Evolutionary conservation across 768 basidiomycete species (phyloP).

Genomic region (Tulasnella sp.): DNA sequence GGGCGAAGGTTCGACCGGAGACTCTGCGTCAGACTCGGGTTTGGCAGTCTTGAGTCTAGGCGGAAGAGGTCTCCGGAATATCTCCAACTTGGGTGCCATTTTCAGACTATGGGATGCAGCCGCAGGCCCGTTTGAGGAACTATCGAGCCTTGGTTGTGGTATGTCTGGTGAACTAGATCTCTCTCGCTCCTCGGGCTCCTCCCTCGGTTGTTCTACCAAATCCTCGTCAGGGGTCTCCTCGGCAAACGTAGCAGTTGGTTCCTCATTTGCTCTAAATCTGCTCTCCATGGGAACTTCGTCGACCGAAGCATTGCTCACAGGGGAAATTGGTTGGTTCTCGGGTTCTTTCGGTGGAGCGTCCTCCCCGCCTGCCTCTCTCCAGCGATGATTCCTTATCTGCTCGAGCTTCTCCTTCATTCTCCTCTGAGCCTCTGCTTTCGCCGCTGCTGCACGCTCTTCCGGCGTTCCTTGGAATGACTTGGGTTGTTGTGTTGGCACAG

Average conservation of each 20-base stretch:
- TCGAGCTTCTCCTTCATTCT: conserved; percentile 1
- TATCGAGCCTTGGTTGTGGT: not conserved
- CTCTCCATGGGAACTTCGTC: not conserved
- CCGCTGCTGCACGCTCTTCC: not conserved
- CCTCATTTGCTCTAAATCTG: not conserved
- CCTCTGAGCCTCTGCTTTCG: not conserved
- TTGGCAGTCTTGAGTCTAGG: no score
- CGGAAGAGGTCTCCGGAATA: no score
- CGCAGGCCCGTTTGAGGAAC: not conserved
- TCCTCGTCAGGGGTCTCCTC: not conserved
- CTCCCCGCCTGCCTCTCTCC: conserved; percentile 1
- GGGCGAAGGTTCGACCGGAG: no score
- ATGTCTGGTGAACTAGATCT: not conserved
- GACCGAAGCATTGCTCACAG: not conserved
- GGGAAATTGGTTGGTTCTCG: not conserved
- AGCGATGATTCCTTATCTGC: not conserved
- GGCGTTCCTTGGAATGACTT: not conserved
- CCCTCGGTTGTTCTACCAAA: not conserved
- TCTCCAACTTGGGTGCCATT: no score
- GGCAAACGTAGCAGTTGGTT: not conserved
- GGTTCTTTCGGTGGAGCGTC: not conserved
- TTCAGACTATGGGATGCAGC: no score
- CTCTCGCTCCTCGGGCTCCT: not conserved
- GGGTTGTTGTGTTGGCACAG: not conserved
- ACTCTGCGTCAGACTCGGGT: no score